Percentiles rank a stretch among this genome's conserved stretches.
Conservation (phyloP, 768 basidiomycete genomes). For the Clavulina sp. region DNA sequence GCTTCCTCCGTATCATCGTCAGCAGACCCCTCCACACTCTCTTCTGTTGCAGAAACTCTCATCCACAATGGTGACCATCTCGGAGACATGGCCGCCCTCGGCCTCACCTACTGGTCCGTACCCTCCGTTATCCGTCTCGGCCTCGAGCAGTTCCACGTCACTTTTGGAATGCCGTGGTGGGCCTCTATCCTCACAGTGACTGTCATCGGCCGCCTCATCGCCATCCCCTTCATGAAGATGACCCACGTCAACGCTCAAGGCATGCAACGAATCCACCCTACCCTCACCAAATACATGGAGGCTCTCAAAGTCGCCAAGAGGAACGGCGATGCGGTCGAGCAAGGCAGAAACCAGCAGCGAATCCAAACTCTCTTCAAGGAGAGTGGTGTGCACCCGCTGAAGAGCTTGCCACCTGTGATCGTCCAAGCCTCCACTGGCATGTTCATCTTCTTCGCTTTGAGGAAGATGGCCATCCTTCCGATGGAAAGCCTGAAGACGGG, state of each 20-base stretch:
- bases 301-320: no score
- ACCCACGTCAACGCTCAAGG: slow-evolving; percentile 40
- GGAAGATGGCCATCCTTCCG: slow-evolving; percentile 49
- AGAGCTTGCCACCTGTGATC: slow-evolving; percentile 36
- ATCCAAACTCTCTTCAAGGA: slow-evolving; percentile 39
- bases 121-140: slow-evolving; percentile 45
- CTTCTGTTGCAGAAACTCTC: no score
- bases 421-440: slow-evolving; percentile 63
- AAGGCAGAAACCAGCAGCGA: slow-evolving; percentile 29
- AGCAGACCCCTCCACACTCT: no score
- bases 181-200: slow-evolving; percentile 58
- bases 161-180: slow-evolving; percentile 65
- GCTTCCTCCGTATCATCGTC: no score
- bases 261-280: slow-evolving; percentile 40
- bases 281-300: slow-evolving; percentile 33
- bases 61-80: slow-evolving; percentile 7
- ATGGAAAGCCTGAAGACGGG: slow-evolving; percentile 59
- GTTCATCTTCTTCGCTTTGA: slow-evolving; percentile 69
- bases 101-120: slow-evolving; percentile 44
- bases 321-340: slow-evolving; percentile 23
- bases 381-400: slow-evolving; percentile 43
- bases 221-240: slow-evolving; percentile 43
- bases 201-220: slow-evolving; percentile 37
- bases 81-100: slow-evolving; percentile 55
- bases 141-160: slow-evolving; percentile 50